Conservation (phyloP, 805 yeast species). For the Cyberlindnera amylophila region DNA sequence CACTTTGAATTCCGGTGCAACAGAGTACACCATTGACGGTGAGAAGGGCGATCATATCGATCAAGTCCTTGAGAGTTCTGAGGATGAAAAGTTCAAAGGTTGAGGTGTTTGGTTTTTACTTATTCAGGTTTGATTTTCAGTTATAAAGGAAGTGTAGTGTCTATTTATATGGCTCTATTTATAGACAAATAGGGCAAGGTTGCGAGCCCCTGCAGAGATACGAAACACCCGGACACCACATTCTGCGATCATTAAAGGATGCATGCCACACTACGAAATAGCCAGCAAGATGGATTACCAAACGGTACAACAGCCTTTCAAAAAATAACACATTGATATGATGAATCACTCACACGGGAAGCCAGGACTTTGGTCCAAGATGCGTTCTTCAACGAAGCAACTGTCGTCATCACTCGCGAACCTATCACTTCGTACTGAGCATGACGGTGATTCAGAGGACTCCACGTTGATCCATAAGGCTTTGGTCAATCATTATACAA, state of each 20-base stretch:
- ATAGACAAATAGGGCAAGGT: no score
- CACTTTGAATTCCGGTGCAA: slow-evolving; percentile 27
- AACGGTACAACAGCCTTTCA: no score
- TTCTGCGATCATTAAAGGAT: no score
- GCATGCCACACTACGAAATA: no score
- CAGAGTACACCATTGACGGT: slow-evolving; percentile 1
- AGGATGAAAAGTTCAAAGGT: slow-evolving; percentile 1
- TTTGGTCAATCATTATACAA: slow-evolving; percentile 19
- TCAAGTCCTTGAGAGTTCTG: background rate
- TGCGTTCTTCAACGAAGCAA: slow-evolving; percentile 25
- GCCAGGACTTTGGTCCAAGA: slow-evolving; percentile 23
- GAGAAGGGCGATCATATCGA: slow-evolving; percentile 2
- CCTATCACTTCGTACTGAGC: slow-evolving; percentile 25
- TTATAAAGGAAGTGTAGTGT: no score
- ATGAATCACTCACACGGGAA: slow-evolving; percentile 2
- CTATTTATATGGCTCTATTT: no score
- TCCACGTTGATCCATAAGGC: slow-evolving; percentile 27
- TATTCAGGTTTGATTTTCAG: background rate
- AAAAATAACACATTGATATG: no score
- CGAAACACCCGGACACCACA: no score
- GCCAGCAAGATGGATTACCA: no score
- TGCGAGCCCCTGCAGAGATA: no score
- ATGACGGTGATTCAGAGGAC: slow-evolving; percentile 26
- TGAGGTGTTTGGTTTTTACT: background rate
- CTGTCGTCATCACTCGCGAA: slow-evolving; percentile 21